Percentiles rank a stretch among this genome's conserved stretches.
Conservation (phyloP, 495 filamentous ascomycete genomes). For the Parmelia sp. region DNA sequence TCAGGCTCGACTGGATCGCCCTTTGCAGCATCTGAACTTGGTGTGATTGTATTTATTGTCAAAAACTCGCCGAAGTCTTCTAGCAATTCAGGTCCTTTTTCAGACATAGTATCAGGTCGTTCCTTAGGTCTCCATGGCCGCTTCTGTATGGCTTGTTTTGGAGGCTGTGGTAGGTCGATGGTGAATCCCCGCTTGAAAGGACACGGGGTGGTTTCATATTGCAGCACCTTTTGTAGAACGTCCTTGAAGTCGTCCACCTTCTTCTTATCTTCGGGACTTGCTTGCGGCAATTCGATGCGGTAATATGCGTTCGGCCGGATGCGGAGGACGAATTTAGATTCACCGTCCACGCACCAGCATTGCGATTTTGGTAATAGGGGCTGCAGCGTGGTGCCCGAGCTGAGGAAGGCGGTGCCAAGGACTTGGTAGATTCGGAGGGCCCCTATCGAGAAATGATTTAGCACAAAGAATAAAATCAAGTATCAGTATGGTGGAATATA, state of each 20-base stretch:
- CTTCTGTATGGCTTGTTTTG: constrained; percentile 57
- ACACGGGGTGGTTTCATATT: constrained; percentile 81
- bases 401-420: constrained; percentile 74
- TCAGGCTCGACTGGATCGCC: constrained; percentile 12
- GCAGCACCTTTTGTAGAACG: constrained; percentile 62
- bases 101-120: constrained; percentile 38
- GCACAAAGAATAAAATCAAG: neutral
- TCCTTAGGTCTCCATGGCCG: constrained; percentile 63
- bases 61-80: constrained; percentile 23
- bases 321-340: constrained; percentile 73
- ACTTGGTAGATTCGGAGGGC: constrained; percentile 74
- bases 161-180: constrained; percentile 65
- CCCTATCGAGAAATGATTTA: constrained; percentile 42
- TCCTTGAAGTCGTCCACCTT: constrained; percentile 59
- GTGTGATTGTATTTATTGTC: neutral
- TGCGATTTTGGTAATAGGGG: constrained; percentile 83
- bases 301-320: constrained; percentile 77
- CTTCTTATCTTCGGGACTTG: constrained; percentile 50
- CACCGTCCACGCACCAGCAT: constrained; percentile 86
- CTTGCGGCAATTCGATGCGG: constrained; percentile 74
- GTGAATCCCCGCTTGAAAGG: constrained; percentile 74
- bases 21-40: neutral
- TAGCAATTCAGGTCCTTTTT: constrained; percentile 5
- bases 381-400: constrained; percentile 70
- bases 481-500: constrained; percentile 30